Evolutionary conservation across 2,329 filamentous ascomycete species (phyloP).

Genomic region (Mollisia scopiformis): DNA sequence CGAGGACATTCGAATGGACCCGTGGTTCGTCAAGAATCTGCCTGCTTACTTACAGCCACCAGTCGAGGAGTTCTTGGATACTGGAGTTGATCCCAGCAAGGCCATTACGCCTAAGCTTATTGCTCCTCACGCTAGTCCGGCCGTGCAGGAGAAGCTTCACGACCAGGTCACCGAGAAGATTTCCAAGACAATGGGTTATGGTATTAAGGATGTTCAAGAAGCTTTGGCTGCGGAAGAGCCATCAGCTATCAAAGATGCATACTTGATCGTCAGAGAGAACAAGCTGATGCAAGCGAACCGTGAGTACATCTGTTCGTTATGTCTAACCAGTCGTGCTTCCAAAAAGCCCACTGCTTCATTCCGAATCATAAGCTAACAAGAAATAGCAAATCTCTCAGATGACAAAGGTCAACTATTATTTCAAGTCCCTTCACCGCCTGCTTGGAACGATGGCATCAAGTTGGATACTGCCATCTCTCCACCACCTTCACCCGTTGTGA

Average conservation of each 20-base stretch:
- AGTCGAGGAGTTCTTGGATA: constrained; percentile 89
- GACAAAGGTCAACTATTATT: constrained; percentile 45
- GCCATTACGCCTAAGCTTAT: constrained; percentile 84
- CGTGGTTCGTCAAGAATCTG: constrained; percentile 90
- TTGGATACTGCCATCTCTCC: constrained; percentile 29
- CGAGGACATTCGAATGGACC: constrained; percentile 87
- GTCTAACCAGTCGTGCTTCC: neutral
- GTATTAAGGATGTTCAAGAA: constrained; percentile 91
- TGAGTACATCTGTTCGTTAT: constrained; percentile 52
- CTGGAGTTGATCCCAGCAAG: constrained; percentile 91
- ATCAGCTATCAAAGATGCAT: constrained; percentile 97
- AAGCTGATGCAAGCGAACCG: constrained; percentile 95
- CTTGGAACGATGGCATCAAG: constrained; percentile 44
- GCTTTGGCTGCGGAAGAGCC: constrained; percentile 90
- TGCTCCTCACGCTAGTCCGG: constrained; percentile 75
- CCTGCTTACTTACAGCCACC: constrained; percentile 86
- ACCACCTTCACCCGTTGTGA: constrained; percentile 23
- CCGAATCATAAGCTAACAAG: constrained; percentile 17
- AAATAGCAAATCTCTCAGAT: constrained; percentile 35
- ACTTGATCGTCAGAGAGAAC: constrained; percentile 96
- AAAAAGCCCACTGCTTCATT: neutral
- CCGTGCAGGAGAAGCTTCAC: constrained; percentile 87
- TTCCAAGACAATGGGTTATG: constrained; percentile 97
- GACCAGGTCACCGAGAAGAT: constrained; percentile 93
- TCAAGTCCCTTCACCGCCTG: constrained; percentile 58